Base-by-base conservation (phyloP, 2,329 filamentous ascomycete genomes). In the Geosmithia putterillii region DNA sequence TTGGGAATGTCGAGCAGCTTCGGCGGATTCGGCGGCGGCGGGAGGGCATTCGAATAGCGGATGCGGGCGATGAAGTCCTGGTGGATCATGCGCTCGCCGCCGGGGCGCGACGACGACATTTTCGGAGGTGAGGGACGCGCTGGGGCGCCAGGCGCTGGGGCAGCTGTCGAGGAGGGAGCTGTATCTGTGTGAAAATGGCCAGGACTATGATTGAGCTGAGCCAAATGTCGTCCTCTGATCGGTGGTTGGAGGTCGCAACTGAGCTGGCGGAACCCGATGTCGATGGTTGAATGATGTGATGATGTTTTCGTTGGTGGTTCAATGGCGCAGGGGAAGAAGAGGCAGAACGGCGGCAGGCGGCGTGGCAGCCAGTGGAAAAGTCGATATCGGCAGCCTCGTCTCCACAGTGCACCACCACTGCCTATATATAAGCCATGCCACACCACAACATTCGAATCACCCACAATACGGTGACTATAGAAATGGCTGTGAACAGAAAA, bases 31-130 rank as follows among this genome's bases (percentile, higher is more conserved):
- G 90, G 87, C 44, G 92, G 92, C 50, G 92, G 89, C 50, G 92
- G 92, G 15, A 98, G 80, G 53, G 87, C 83, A 77, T 98, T 98
- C 57, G 87, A 88, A 63, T 94, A 98, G 63, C 92, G 80, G 57
- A 95, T 86, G 55, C 89, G 84, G 50, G 89, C 90, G 59, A 98
- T 95, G 66, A 95, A 96, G 65, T 98, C 92, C 66, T 98, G 92
- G 59, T 94, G 87, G 54, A 81, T 71, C 56, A 76, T 71, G 60
- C 76, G 73, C 61, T 76, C 73, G 59, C 71, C 69, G 49, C 61
- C 57, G 52, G 64, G 64, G 17, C 57, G 54, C 45, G 60, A 59
- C 40, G 59, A 56, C 40, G 59, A 56, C 59, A 62, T 62, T 32
- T 32, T 32, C 10, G 3, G 10, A 9, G 28, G 28, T 9, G 28